Evolutionary conservation across 2,329 filamentous ascomycete species (phyloP), one percentile per base, ranked within the genome.

Genomic region (Zymoseptoria crescenta): DNA sequence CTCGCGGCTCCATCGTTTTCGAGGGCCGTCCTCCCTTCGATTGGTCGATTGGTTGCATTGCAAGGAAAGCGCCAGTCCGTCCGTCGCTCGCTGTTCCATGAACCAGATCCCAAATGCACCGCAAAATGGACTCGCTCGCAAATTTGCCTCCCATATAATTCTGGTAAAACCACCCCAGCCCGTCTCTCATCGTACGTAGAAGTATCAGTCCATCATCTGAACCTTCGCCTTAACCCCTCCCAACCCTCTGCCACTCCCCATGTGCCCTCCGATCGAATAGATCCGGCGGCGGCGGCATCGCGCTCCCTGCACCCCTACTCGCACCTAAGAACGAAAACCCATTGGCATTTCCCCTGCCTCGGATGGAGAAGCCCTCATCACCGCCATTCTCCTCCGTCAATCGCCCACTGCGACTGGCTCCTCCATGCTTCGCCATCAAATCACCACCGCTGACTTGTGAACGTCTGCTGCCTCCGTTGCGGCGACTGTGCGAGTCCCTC

Each of bases 321-420:
- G 71, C 71, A 19, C 72, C 72, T 0, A 68, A 60, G 49, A 74
- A 68, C 16, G 63, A 69, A 59, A 71, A 70, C 9, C 65, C 69
- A 13, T 60, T 60, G 20, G 61, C 54, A 20, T 57, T 50, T 4
- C 68, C 67, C 2, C 68, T 67, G 16, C 72, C 72, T 55, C 67
- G 70, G 62, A 75, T 70, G 51, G 64, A 70, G 67, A 75, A 74
- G 19, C 69, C 70, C 2, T 55, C 58, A 24, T 65, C 64, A 13
- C 60, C 53, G 2, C 53, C 54, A 19, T 50, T 27, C 10, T 57
- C 30, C 28, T 58, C 29, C 16, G 60, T 56, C 57, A 60, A 13
- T 3, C 55, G 41, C 54, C 62, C 57, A n/a, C 54, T 65, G 20
- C 61, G 53, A 27, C 58, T 51, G 10, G 9, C 35, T 3, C 35